Evolutionary conservation across 495 filamentous ascomycete species (phyloP).

Genomic region (Paragyromitra xinjiangensis): DNA sequence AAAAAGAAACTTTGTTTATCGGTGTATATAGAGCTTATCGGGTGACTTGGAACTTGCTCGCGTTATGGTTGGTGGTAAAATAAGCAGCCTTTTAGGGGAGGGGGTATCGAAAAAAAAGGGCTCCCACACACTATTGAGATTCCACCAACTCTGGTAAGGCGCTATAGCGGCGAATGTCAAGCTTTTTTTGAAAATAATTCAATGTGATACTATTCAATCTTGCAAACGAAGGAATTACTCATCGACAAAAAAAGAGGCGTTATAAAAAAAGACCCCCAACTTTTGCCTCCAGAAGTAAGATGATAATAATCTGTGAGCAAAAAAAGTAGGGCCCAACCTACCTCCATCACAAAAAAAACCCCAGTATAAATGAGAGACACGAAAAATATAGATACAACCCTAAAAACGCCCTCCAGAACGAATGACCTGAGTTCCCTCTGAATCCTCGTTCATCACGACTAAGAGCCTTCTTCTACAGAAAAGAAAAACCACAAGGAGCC

Average conservation of each 20-base stretch:
- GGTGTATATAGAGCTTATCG: neutral
- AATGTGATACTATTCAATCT: neutral
- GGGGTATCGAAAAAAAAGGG: neutral
- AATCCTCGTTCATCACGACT: neutral
- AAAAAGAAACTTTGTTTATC: neutral
- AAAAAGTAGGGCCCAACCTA: neutral
- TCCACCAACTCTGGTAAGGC: neutral
- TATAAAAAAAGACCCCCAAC: neutral
- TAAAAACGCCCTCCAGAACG: conserved; percentile 37
- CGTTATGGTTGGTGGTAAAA: neutral
- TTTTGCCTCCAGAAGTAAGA: conserved; percentile 1
- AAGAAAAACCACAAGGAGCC: neutral
- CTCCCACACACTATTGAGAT: neutral
- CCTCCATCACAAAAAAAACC: conserved; percentile 8
- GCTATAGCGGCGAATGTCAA: neutral
- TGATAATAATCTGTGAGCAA: neutral
- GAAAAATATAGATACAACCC: conserved; percentile 48
- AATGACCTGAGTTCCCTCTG: neutral
- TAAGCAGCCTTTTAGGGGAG: neutral
- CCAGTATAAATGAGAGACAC: conserved; percentile 34
- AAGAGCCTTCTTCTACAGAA: conserved; percentile 24
- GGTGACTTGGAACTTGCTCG: neutral
- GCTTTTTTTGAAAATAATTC: neutral
- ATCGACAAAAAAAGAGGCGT: neutral
- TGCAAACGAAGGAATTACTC: conserved; percentile 9